Percentiles rank a stretch among this genome's conserved stretches.
These are phyloP conservation scores for Nigrospora osmanthi DNA, from an alignment of 2,329 filamentous ascomycete species.

Conservation along the genomic window DNA sequence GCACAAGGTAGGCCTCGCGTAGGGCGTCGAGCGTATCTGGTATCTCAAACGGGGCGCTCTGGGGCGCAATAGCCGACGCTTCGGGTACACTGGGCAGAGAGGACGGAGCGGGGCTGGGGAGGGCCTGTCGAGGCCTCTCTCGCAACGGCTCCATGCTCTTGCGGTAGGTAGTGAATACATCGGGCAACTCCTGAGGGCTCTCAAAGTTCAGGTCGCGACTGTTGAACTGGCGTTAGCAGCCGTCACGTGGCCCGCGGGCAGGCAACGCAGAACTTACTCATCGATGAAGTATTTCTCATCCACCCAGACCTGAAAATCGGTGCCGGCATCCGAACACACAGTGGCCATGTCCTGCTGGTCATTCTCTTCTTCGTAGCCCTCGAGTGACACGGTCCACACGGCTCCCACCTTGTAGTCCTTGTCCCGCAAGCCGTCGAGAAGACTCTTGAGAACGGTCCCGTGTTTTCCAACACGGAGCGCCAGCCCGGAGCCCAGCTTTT, in stretches of 20 bases:
- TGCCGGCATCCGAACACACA: constrained; percentile 41
- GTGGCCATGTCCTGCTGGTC: constrained; percentile 52
- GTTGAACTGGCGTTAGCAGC: constrained; percentile 8
- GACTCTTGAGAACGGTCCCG: constrained; percentile 48
- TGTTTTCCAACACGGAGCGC: constrained; percentile 55
- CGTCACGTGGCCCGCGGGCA: background rate
- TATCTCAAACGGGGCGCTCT: constrained; percentile 55
- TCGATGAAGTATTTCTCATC: constrained; percentile 78
- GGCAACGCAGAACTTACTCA: constrained; percentile 49
- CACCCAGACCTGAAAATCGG: constrained; percentile 57
- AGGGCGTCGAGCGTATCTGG: constrained; percentile 47
- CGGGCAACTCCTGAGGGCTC: constrained; percentile 53
- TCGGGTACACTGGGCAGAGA: constrained; percentile 51
- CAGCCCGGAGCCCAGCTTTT: constrained; percentile 52
- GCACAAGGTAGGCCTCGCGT: constrained; percentile 45
- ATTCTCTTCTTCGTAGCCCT: constrained; percentile 58
- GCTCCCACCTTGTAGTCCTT: constrained; percentile 43
- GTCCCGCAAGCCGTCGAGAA: constrained; percentile 42
- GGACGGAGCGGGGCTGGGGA: constrained; percentile 42
- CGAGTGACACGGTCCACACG: constrained; percentile 69
- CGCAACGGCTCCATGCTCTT: constrained; percentile 67
- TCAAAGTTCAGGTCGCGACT: constrained; percentile 60
- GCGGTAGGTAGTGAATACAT: constrained; percentile 68
- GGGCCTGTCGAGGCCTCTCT: constrained; percentile 48
- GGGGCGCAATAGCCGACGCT: constrained; percentile 40